These are phyloP conservation scores for Gossypium schwendimanii DNA, from an alignment of 441 rosid species.

Conservation along the genomic window DNA sequence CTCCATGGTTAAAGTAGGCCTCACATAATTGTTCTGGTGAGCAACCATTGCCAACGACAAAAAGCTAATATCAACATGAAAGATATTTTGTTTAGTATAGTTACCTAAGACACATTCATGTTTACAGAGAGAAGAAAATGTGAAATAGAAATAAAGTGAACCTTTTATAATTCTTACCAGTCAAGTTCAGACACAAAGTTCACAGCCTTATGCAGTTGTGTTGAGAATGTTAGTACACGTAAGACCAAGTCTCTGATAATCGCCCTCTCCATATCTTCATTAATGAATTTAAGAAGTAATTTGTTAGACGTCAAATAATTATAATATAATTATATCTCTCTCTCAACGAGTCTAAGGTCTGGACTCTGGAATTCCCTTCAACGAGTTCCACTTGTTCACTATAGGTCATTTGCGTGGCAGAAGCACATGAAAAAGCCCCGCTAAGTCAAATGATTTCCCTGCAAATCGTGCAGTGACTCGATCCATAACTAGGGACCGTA, in stretches of 20 bases:
- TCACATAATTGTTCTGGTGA: constrained; percentile 77
- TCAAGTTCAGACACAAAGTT: constrained; percentile 91
- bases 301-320: too few species aligned
- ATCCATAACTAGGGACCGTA: too few species aligned
- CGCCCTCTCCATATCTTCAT: constrained; percentile 90
- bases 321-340: too few species aligned
- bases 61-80: constrained; percentile 41
- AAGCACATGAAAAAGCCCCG: too few species aligned
- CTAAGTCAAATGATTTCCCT: too few species aligned
- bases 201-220: constrained; percentile 66
- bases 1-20: constrained; percentile 77
- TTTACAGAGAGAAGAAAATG: background rate
- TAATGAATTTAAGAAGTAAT: constrained; percentile 14
- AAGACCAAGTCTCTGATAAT: constrained; percentile 82
- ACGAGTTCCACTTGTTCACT: too few species aligned
- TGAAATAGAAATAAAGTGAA: background rate
- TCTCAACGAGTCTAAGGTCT: too few species aligned
- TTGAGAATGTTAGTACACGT: constrained; percentile 61
- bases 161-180: constrained; percentile 47
- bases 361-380: too few species aligned
- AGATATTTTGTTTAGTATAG: constrained; percentile 15
- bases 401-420: too few species aligned
- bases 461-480: too few species aligned
- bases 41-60: constrained; percentile 82
- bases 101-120: background rate